Conservation (phyloP, 495 filamentous ascomycete genomes). For the Jackrogersella multiformis region DNA sequence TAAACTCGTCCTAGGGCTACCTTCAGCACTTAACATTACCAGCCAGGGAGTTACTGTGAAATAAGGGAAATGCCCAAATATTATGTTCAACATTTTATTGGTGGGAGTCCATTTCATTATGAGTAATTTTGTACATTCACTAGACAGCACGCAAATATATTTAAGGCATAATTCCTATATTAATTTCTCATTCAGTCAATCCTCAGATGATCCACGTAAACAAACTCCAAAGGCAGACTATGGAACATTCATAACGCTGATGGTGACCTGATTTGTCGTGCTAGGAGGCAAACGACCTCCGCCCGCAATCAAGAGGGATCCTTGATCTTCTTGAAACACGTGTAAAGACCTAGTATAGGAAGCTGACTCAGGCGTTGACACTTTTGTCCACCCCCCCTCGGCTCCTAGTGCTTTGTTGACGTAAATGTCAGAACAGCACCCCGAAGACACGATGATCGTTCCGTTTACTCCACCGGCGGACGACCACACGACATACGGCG, state of each 20-base stretch:
- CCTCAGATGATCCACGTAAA: not conserved
- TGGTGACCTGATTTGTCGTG: conserved; percentile 54
- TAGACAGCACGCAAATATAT: not conserved
- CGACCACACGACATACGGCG: conserved; percentile 66
- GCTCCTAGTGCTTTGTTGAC: conserved; percentile 66
- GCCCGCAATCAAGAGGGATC: conserved; percentile 55
- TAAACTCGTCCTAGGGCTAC: too few species aligned
- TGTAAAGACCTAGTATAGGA: conserved; percentile 64
- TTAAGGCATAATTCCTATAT: not conserved
- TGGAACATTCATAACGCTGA: conserved; percentile 48
- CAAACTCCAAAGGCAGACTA: not conserved
- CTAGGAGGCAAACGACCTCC: conserved; percentile 53
- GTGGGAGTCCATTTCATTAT: too few species aligned
- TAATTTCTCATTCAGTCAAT: not conserved
- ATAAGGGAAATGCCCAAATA: too few species aligned
- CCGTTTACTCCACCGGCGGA: conserved; percentile 64
- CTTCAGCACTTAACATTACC: too few species aligned
- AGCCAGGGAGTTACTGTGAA: too few species aligned
- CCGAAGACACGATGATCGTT: conserved; percentile 66
- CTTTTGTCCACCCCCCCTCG: conserved; percentile 61
- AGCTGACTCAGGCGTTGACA: conserved; percentile 53
- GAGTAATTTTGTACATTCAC: not conserved
- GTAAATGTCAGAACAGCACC: conserved; percentile 62
- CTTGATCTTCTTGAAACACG: conserved; percentile 52
- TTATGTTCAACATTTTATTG: too few species aligned